phyloP scores from a whole-genome alignment of 257 asterid species.

The Verbascum thapsus region DNA sequence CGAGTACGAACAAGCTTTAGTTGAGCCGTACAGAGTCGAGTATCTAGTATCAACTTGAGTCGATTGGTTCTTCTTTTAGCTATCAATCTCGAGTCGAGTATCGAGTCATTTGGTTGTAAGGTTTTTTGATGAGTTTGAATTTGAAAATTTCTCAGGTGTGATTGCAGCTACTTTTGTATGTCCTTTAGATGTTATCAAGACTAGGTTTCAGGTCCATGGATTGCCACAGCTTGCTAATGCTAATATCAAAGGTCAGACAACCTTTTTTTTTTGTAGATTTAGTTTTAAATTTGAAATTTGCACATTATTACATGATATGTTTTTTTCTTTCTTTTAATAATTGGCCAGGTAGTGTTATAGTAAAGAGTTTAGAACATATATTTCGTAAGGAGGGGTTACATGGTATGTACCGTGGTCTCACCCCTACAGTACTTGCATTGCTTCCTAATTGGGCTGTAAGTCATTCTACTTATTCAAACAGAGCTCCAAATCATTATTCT shows the following conservation, averaged over 20 bases:
- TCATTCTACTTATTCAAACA: conserved; percentile 5
- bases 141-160: conserved; percentile 57
- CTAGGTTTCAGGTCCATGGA: conserved; percentile 96
- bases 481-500: conserved; percentile 2
- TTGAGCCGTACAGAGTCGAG: no score
- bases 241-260: conserved; percentile 85
- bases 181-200: conserved; percentile 97
- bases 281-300: not conserved
- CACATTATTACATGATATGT: conserved; percentile 9
- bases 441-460: conserved; percentile 98
- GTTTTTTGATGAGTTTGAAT: not conserved
- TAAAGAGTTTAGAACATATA: conserved; percentile 87
- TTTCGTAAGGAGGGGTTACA: conserved; percentile 80
- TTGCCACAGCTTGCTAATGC: conserved; percentile 62
- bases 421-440: conserved; percentile 91
- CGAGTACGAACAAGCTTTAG: no score
- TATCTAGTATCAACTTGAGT: no score
- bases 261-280: not conserved
- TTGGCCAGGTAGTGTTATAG: conserved; percentile 78
- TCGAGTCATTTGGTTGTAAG: no score
- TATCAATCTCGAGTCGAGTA: no score
- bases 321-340: conserved; percentile 26
- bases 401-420: conserved; percentile 96
- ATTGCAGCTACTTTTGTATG: conserved; percentile 98
- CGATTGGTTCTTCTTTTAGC: no score